phyloP scores from a whole-genome alignment of 805 yeast genomes.

The Sugiyamaella americana region DNA sequence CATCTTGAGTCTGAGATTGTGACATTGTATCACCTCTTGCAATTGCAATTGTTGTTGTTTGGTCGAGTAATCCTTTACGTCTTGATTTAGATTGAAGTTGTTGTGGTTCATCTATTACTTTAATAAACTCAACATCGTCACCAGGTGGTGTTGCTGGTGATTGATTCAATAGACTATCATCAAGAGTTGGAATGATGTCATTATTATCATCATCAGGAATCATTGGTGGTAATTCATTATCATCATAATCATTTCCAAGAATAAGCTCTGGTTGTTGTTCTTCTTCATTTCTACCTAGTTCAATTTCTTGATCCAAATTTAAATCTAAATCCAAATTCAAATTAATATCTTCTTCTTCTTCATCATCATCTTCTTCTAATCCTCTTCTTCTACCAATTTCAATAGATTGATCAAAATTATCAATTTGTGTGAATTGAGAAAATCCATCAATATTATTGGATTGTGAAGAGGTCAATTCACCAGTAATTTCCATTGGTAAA shows the following conservation, averaged over 20 bases:
- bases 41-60: background rate
- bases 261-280: conserved; percentile 2
- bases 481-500: conserved; percentile 37
- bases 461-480: background rate
- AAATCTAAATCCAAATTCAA: conserved; percentile 50
- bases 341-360: conserved; percentile 29
- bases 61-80: background rate
- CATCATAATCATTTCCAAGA: conserved; percentile 3
- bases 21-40: background rate
- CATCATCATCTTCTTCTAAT: conserved; percentile 25
- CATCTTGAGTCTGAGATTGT: background rate
- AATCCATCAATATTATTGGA: background rate
- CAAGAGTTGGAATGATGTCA: too few relatives aligned
- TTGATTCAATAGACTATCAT: conserved; percentile 8
- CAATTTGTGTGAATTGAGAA: conserved; percentile 5
- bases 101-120: conserved; percentile 9
- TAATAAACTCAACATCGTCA: conserved; percentile 9
- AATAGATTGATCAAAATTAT: conserved; percentile 47
- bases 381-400: conserved; percentile 51
- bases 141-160: conserved; percentile 13
- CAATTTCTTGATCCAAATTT: conserved; percentile 41
- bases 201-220: conserved; percentile 3
- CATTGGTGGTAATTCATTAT: background rate
- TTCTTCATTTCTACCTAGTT: conserved; percentile 25
- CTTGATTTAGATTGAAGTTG: background rate